Conservation (phyloP, 2,329 filamentous ascomycete genomes). For the Cladophialophora immunda region DNA sequence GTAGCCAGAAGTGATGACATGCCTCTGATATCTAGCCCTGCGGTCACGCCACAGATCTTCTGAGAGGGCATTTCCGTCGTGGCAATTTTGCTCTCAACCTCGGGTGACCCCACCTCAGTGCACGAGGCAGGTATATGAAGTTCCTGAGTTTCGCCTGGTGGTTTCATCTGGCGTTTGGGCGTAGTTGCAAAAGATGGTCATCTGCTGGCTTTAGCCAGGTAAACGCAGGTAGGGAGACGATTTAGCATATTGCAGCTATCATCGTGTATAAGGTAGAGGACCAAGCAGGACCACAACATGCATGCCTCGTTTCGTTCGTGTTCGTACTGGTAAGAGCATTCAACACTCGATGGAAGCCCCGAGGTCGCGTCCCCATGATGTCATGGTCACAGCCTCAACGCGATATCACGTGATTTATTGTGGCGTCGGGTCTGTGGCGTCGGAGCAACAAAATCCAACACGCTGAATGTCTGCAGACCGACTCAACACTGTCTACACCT, state of each 20-base stretch:
- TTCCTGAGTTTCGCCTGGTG: neutral
- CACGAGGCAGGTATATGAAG: neutral
- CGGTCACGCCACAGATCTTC: neutral
- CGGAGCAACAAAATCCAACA: neutral
- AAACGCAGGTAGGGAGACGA: neutral
- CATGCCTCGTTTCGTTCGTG: neutral
- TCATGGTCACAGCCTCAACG: conserved; percentile 6
- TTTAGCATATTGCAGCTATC: too few relatives aligned
- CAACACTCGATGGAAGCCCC: neutral
- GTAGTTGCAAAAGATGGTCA: too few relatives aligned
- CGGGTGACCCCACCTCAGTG: neutral
- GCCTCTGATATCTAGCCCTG: neutral
- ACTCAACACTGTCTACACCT: neutral
- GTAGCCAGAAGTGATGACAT: neutral
- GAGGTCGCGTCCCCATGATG: neutral
- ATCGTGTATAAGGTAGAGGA: too few relatives aligned
- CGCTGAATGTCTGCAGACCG: neutral
- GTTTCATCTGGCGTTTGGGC: too few relatives aligned
- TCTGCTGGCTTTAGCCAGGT: too few relatives aligned
- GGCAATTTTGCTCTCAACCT: neutral
- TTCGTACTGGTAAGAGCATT: too few relatives aligned
- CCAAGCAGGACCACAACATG: neutral
- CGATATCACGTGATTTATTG: conserved; percentile 1
- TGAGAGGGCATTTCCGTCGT: neutral
- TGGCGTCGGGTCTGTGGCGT: neutral